phyloP scores from a whole-genome alignment of 2,329 filamentous ascomycete species.

The Orbilia blumenaviensis region DNA sequence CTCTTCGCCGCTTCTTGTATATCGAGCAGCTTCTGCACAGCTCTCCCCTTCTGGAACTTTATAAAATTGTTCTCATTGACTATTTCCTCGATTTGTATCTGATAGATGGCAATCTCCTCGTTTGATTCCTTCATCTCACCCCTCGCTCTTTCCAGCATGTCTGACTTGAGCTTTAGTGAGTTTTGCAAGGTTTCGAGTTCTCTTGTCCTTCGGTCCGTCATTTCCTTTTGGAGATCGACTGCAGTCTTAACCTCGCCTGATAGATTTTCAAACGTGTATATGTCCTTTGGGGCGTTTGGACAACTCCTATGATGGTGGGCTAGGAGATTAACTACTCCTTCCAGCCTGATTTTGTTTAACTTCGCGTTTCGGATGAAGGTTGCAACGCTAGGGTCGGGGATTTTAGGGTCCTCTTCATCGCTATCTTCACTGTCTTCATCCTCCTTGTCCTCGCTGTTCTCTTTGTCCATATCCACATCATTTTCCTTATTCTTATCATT shows the following conservation, averaged over 20 bases:
- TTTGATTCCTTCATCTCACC: constrained; percentile 11
- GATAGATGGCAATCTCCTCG: constrained; percentile 1
- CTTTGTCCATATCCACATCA: too few relatives aligned
- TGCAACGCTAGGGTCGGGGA: too few relatives aligned
- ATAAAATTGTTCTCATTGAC: constrained; percentile 10
- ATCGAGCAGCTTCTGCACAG: neutral
- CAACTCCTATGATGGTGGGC: constrained; percentile 4
- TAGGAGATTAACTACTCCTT: neutral
- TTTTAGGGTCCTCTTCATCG: too few relatives aligned
- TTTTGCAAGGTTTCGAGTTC: neutral
- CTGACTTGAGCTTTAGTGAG: neutral
- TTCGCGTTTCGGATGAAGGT: too few relatives aligned
- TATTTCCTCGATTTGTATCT: constrained; percentile 11
- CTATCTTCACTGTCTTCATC: too few relatives aligned
- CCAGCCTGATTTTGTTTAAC: neutral
- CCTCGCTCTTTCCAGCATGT: neutral
- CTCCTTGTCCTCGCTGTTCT: too few relatives aligned
- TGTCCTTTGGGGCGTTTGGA: neutral
- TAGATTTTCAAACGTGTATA: neutral
- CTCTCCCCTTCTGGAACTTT: neutral
- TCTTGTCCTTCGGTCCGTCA: neutral
- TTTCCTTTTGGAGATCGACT: neutral
- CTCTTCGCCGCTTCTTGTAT: neutral
- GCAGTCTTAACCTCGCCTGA: neutral
- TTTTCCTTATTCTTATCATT: too few relatives aligned